Evolutionary conservation across 495 filamentous ascomycete genomes (phyloP), one percentile per base, ranked within the genome.

Genomic region (Pyrenula aspistea): DNA sequence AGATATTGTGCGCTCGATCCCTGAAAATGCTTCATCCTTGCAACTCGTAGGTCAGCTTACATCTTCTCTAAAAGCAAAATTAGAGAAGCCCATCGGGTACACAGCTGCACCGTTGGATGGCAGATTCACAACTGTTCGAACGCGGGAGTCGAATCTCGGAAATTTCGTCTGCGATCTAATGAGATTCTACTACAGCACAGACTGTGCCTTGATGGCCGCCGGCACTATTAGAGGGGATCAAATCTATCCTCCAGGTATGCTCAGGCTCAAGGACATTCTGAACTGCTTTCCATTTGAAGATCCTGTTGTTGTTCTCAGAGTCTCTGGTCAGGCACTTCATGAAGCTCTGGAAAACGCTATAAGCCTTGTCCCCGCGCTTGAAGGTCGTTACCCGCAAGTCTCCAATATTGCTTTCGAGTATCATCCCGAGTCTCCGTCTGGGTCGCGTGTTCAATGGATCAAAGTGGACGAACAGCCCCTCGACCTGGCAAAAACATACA

Each of bases 81-180:
- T 95, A 2, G 85, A 87, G 55, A 91, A 91, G 65, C 86, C 91
- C 0, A 73, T 96, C 25, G 91, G 91, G 1, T 91, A 84, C 66
- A 92, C 88, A 0, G 79, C 83, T 1, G 82, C 80, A 0, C 86
- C 89, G 0, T 79, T 96, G 1, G 91, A 96, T 62, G 86, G 85
- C 10, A 82, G 89, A 0, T 96, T 96, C 63, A 84, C 83, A 4
- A 95, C 90, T 0, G 87, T 94, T 0, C 77, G 91, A 1, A 66
- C 78, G 22, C 71, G 71, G 20, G 91, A 95, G 68, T 89, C 84
- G 25, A 96, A 96, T 62, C 62, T 92, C 1, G 90, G 86, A 0
- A 96, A 96, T 62, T 93, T 92, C 65, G 85, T 94, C 24, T 91
- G 86, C 67, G 91, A 96, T 65, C 74, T 96, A 19, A 94, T 95